Evolutionary conservation across 2,329 filamentous ascomycete species (phyloP), one percentile per base, ranked within the genome.

Genomic region (Sarocladiaceae sp.): DNA sequence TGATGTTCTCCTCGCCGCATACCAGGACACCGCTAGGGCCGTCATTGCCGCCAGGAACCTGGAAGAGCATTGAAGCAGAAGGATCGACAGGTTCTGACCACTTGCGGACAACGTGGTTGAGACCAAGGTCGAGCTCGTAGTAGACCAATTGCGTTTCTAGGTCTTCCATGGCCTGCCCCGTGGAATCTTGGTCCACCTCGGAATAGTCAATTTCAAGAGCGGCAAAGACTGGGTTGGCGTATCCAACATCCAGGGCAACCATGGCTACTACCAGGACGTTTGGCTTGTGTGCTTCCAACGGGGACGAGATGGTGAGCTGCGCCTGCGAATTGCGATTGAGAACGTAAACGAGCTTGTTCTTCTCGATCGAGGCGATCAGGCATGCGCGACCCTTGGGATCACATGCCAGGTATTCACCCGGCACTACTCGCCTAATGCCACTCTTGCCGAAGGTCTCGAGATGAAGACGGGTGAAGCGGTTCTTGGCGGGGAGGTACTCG

Each of bases 311-410:
- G 32, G 90, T 94, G 56, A 98, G 80, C 63, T 95, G 88, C 15
- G 90, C 90, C 65, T 97, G 88, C 3, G 89, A 80, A 67, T 95
- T 95, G 52, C 94, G 84, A 65, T 97, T 97, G 54, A 98, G 75
- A 57, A 98, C 91, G 67, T 98, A 99, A 54, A 98, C 93, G 46
- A 99, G 84, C 71, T 98, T 98, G 71, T 97, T 98, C 77, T 98
- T 98, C 69, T 99, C 94, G 45, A 91, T 77, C 4, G 90, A 91
- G 9, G 93, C 89, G 49, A 97, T 87, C 60, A 99, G 76, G 60
- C 91, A 95, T 45, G 94, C 94, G 69, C 93, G 82, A 45, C 93
- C 93, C 65, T 95, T 95, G 21, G 93, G 93, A 58, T 99, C 93
- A 43, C 88, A 88, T 6, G 91, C 93, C 21, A 99, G 78, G 59